phyloP scores from a whole-genome alignment of 164 flowering plant genomes.

The Vitis rupestris region DNA sequence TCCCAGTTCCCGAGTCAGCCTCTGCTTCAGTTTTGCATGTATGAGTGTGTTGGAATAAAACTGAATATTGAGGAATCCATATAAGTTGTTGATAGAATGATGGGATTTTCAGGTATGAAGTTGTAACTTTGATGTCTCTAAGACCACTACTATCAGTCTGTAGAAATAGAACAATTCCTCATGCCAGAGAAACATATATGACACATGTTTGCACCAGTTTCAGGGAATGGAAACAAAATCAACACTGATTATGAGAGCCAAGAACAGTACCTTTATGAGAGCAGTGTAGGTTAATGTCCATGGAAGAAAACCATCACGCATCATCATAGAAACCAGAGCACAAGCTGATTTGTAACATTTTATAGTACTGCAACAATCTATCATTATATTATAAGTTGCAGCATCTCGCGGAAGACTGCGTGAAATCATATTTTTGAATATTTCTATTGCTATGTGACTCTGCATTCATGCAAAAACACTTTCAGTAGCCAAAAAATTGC shows the following conservation, averaged over 20 bases:
- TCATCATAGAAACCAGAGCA: slow-evolving; percentile 75
- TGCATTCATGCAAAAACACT: slow-evolving; percentile 34
- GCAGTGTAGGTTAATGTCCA: slow-evolving; percentile 48
- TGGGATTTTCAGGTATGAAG: no score
- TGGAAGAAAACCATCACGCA: slow-evolving; percentile 68
- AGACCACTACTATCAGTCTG: neutral
- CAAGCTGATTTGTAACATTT: slow-evolving; percentile 63
- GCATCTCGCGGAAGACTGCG: slow-evolving; percentile 47
- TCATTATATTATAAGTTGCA: slow-evolving; percentile 75
- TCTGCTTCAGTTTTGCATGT: no score
- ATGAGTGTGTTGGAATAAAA: no score
- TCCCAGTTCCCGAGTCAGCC: no score
- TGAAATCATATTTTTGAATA: slow-evolving; percentile 63
- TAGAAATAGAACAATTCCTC: neutral
- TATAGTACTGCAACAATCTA: slow-evolving; percentile 61
- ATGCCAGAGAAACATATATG: no score
- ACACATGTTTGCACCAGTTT: neutral
- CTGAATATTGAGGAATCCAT: no score
- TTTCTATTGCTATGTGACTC: slow-evolving; percentile 51
- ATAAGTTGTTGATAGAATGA: no score
- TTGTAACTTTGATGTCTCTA: neutral
- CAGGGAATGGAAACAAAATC: neutral
- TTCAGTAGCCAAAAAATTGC: slow-evolving; percentile 1
- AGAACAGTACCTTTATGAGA: slow-evolving; percentile 60
- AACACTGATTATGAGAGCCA: neutral